A percentile compares a stretch with the other conserved stretches of the same genome.
Conservation (phyloP, 257 asterid genomes). For the Gynochthodes officinalis region DNA sequence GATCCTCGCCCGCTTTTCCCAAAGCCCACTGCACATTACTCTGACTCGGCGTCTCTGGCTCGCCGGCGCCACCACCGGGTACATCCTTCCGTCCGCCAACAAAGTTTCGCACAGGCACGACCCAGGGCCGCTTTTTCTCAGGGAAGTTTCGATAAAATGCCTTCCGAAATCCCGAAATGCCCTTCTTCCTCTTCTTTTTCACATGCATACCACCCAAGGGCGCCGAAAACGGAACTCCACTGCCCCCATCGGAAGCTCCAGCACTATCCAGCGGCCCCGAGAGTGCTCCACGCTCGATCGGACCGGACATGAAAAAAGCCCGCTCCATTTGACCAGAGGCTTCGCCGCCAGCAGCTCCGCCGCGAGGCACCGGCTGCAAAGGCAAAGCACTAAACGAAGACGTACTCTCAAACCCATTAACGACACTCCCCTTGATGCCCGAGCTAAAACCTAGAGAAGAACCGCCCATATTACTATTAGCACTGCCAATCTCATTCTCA, state of each 20-base stretch:
- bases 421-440: conserved; percentile 44
- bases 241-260: conserved; percentile 28
- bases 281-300: conserved; percentile 87
- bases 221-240: conserved; percentile 76
- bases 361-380: conserved; percentile 85
- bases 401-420: conserved; percentile 86
- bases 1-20: conserved; percentile 97
- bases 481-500: conserved; percentile 15
- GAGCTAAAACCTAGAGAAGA: conserved; percentile 43
- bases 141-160: conserved; percentile 76
- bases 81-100: conserved; percentile 56
- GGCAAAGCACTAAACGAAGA: conserved; percentile 88
- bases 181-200: conserved; percentile 71
- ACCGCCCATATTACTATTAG: conserved; percentile 1
- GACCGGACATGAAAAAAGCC: conserved; percentile 94
- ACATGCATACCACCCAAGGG: conserved; percentile 73
- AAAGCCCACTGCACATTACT: conserved; percentile 89
- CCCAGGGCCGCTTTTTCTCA: conserved; percentile 47
- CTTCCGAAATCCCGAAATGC: conserved; percentile 66
- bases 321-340: conserved; percentile 73
- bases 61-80: conserved; percentile 28
- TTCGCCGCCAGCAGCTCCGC: conserved; percentile 39
- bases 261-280: conserved; percentile 76
- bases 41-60: conserved; percentile 49
- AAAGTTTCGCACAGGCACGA: conserved; percentile 80